phyloP scores from a whole-genome alignment of 2,329 filamentous ascomycete species.

The Lecanicillium sp. region DNA sequence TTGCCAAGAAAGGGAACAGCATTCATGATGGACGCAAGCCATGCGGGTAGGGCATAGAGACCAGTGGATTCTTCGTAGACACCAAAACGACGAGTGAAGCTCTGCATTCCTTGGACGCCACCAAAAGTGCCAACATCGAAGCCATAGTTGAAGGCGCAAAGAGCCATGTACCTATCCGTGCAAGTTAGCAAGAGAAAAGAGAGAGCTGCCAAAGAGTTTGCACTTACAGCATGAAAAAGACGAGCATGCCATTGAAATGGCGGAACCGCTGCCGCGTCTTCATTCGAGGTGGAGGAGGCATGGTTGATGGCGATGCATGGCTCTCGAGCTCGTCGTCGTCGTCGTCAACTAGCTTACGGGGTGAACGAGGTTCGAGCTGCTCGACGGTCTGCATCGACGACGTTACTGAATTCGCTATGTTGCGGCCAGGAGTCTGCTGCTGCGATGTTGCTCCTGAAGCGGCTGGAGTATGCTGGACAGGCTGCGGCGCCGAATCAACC shows the following conservation, averaged over 20 bases:
- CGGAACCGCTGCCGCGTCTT: slow-evolving; percentile 3
- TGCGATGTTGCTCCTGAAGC: too few relatives aligned
- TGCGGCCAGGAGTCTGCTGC: too few relatives aligned
- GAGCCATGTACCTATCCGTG: slow-evolving; percentile 14
- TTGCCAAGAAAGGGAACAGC: slow-evolving; percentile 18
- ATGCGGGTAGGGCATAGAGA: slow-evolving; percentile 13
- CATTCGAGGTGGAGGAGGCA: slow-evolving; percentile 5
- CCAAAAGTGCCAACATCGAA: slow-evolving; percentile 19
- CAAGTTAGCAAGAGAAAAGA: neutral
- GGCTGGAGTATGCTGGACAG: too few relatives aligned
- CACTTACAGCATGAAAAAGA: slow-evolving; percentile 12
- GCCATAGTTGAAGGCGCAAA: slow-evolving; percentile 19
- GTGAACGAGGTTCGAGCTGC: neutral
- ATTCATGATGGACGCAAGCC: slow-evolving; percentile 17
- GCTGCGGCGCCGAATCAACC: too few relatives aligned
- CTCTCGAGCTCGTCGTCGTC: slow-evolving; percentile 7
- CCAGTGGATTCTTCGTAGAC: slow-evolving; percentile 11
- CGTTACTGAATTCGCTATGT: too few relatives aligned
- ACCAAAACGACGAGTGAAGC: slow-evolving; percentile 16
- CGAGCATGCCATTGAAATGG: slow-evolving; percentile 11
- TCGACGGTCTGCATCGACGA: too few relatives aligned
- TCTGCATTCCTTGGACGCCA: slow-evolving; percentile 18
- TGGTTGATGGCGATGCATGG: slow-evolving; percentile 2
- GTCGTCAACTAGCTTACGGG: slow-evolving; percentile 6
- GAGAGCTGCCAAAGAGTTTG: neutral